phyloP scores from a whole-genome alignment of 2,329 filamentous ascomycete genomes.

The Zasmidium cellare region DNA sequence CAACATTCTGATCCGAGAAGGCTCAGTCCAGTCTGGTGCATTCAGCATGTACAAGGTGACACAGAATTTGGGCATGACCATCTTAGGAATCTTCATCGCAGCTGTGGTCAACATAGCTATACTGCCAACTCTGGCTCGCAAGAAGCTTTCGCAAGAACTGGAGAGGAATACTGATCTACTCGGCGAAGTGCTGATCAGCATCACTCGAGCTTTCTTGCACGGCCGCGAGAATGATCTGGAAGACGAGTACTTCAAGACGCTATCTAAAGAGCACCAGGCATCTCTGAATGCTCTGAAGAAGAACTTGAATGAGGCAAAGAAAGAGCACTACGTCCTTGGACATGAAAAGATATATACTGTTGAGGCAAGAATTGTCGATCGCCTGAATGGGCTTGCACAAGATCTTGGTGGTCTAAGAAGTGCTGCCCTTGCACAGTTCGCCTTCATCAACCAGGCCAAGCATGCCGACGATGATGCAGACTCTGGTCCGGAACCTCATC shows the following conservation, averaged over 20 bases:
- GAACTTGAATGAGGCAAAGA: constrained; percentile 80
- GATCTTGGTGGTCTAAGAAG: constrained; percentile 88
- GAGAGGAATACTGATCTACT: constrained; percentile 72
- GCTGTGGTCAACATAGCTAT: constrained; percentile 75
- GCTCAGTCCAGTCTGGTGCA: constrained; percentile 76
- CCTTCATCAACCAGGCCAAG: constrained; percentile 67
- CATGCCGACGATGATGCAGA: constrained; percentile 14
- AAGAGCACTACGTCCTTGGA: constrained; percentile 82
- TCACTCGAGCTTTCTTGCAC: constrained; percentile 79
- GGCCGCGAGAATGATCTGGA: constrained; percentile 77
- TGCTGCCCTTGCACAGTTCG: constrained; percentile 85
- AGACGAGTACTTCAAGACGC: constrained; percentile 65
- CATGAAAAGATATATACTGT: constrained; percentile 76
- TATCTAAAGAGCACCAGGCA: constrained; percentile 58
- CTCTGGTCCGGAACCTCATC: constrained; percentile 5
- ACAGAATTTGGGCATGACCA: constrained; percentile 79
- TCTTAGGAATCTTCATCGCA: constrained; percentile 70
- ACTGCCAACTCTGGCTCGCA: constrained; percentile 75
- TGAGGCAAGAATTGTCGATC: constrained; percentile 77
- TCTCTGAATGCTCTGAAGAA: constrained; percentile 71
- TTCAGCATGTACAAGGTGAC: constrained; percentile 80
- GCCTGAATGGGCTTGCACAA: constrained; percentile 80
- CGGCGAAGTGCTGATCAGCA: constrained; percentile 77
- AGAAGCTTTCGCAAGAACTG: constrained; percentile 71
- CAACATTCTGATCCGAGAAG: constrained; percentile 87